Evolutionary conservation across 768 basidiomycete species (phyloP), one percentile per base, ranked within the genome.

Genomic region (Collybia nuda): DNA sequence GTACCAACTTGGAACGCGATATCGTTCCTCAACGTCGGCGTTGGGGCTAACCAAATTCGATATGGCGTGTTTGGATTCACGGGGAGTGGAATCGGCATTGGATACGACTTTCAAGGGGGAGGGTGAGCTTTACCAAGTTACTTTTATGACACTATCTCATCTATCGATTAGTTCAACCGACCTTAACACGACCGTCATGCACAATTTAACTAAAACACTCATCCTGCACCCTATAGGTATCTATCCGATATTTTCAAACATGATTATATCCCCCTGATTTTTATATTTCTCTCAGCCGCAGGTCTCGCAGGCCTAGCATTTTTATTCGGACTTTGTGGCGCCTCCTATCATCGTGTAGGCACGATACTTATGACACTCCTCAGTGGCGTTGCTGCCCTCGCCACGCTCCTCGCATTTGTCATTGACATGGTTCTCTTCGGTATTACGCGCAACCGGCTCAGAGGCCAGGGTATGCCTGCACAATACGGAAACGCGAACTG

Each of bases 31-130:
- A 68, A 81, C 46, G 81, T 81, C 19, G 70, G 69, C 6, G 54
- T 62, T 9, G 73, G 68, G 62, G 64, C 19, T n/a, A 44, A 12
- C 52, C 69, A 58, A 71, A 70, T 50, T 39, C 76, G 76, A 53
- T 92, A 85, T 58, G 91, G 91, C 57, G 79, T 86, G n/a, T 90
- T 90, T 62, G 90, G 90, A 3, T 83, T 75, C 67, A 88, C 87
- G 12, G 86, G 84, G 15, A 79, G 78, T 15, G 41, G 61, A 17
- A 62, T 67, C 3, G 59, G 64, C 17, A 67, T 93, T 47, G 91
- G 91, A 15, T 93, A 90, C 51, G 56, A 65, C 45, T 76, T 84
- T 17, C 44, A 40, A 15, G 26, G 40, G 5, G 22, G 28, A 17
- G 44, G 45, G 60, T 61, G 44, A 14, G 53, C 36, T 22, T 26